A percentile compares a stretch with the other conserved stretches of the same genome.
Conservation (phyloP, 768 basidiomycete species). For the Ephemerocybe angulata region DNA sequence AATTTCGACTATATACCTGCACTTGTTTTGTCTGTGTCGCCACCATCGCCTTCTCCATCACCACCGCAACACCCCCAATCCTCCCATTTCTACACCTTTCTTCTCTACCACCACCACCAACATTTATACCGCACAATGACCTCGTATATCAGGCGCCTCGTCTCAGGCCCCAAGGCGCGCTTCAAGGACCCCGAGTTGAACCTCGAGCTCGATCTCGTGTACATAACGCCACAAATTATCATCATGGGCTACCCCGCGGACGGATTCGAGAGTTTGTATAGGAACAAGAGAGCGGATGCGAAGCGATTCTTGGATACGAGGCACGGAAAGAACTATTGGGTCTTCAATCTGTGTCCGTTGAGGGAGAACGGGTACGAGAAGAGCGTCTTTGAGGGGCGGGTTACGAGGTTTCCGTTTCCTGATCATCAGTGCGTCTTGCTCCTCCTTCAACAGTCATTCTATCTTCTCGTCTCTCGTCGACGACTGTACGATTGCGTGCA, state of each 20-base stretch:
- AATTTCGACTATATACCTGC: too few relatives aligned
- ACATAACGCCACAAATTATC: conserved; percentile 71
- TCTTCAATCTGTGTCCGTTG: conserved; percentile 85
- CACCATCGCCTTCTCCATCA: too few relatives aligned
- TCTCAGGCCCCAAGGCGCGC: conserved; percentile 79
- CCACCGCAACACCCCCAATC: not conserved
- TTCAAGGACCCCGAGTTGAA: conserved; percentile 65
- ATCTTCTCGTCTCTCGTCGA: too few relatives aligned
- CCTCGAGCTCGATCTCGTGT: conserved; percentile 68
- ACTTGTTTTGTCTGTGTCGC: too few relatives aligned
- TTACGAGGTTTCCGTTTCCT: conserved; percentile 85
- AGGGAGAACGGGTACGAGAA: conserved; percentile 78
- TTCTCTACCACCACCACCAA: not conserved
- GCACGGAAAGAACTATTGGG: conserved; percentile 77
- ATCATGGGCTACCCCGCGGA: conserved; percentile 84
- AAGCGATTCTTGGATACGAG: conserved; percentile 69
- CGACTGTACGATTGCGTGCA: too few relatives aligned
- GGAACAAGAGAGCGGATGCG: conserved; percentile 75
- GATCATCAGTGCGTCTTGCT: conserved; percentile 75
- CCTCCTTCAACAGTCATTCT: too few relatives aligned
- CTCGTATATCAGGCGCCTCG: conserved; percentile 65
- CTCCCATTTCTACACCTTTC: not conserved
- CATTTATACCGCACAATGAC: conserved; percentile 37
- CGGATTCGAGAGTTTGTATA: conserved; percentile 75
- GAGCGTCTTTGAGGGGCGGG: conserved; percentile 63